Evolutionary conservation across 2,329 filamentous ascomycete species (phyloP), one percentile per base, ranked within the genome.

Genomic region (Colletotrichum chrysophilum): DNA sequence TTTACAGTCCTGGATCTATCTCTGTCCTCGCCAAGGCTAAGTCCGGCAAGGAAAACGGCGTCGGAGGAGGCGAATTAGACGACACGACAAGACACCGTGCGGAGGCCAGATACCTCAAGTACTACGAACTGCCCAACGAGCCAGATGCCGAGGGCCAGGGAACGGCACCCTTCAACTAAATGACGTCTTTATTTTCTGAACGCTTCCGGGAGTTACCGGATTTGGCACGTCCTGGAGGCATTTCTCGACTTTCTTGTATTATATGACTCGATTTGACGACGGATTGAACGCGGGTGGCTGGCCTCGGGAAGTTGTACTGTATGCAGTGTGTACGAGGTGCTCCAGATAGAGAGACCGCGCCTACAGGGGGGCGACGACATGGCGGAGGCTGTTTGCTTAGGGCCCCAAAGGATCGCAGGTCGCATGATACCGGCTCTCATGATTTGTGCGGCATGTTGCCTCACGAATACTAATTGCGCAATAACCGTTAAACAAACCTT

Each of bases 121-220:
- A 89, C 79, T 92, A 90, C 78, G 87, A 92, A 78, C 85, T 88
- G 34, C 87, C 90, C 67, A 80, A 78, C 48, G 89, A 90, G 62
- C 84, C 87, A 3, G 85, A 87, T 64, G 78, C 85, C 13, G 86
- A 86, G 58, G 87, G 87, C 0, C 87, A 87, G 77, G 90, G 89
- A 5, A 86, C 86, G 4, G 89, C 88, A 8, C 83, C 86, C 62
- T 92, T 91, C 80, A 85, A 91, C 82, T 91, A 85, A 74, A 24
- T 7, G 13, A 18, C 8, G 32, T 60, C 24, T 38, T 73, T 56
- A n/a, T 43, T 74, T 69, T 74, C 68, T 69, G 62, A 69, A 10
- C 58, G 48, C 58, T 58, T 74, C 21, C 28, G 32, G 71, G 71
- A 60, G 58, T 58, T 69, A 16, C 64, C 5, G 16, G n/a, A 18